Base-by-base conservation (phyloP, 2,329 filamentous ascomycete genomes). In the Rhinocladiella mackenziei region DNA sequence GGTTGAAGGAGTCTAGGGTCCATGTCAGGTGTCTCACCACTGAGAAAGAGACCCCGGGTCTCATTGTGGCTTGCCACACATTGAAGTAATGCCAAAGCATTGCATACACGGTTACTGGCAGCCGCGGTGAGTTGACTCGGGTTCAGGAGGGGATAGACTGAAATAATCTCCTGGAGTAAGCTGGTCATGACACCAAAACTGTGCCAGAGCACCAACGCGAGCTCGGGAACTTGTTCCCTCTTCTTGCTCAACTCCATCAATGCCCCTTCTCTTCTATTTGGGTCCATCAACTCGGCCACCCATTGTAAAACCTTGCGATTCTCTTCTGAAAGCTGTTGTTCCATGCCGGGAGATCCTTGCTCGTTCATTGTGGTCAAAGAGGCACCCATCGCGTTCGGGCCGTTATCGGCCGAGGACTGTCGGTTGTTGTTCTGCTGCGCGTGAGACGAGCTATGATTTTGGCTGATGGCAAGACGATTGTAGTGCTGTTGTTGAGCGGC, bases 141-240 rank as follows among this genome's bases (percentile, higher is more conserved):
- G 65, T 95, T 98, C 58, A 98, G 79, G 3, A 98, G 79, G 19
- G 89, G 94, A 64, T 98, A 98, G 43, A 98, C 92, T 8, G 91
- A 96, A 62, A 98, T 98, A 64, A 98, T 98, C 70, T 98, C 92
- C 67, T 97, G 91, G 23, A 97, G 78, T 17, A 98, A 75, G 42
- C 89, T 94, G 33, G 92, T 96, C 92, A 98, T 98, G 61, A 98
- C 92, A 94, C 91, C 92, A 62, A 96, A 97, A 3, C 91, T 97
- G 67, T 98, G 92, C 92, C 92, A 98, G 51, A 98, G 74, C 50
- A 98, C 95, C 59, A 98, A 73, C 34, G 92, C 92, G 48, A 98
- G 74, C 71, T 98, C 92, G 0, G 92, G 91, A 11, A 98, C 92
- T 68, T 97, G 92, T 69, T 98, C 92, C 45, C 92, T 77, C 77